Conservation (phyloP, 305 asterid species). For the Fraxinus ornus region DNA sequence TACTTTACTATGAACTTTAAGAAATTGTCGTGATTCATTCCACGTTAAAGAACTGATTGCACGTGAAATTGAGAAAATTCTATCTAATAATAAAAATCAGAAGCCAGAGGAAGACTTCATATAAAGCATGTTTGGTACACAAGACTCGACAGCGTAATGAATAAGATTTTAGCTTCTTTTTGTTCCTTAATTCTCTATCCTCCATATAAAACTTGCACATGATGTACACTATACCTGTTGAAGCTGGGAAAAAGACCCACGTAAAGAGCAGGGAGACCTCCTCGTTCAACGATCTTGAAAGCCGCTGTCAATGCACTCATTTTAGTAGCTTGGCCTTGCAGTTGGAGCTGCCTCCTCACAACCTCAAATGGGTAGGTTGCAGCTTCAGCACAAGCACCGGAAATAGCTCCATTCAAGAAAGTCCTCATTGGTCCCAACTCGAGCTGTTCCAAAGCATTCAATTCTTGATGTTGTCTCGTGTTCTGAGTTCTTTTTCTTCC, state of each 20-base stretch:
- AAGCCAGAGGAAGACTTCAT: conserved; percentile 4
- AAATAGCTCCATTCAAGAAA: conserved; percentile 82
- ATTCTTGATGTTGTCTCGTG: conserved; percentile 53
- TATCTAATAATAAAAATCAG: neutral
- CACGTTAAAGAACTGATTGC: conserved; percentile 27
- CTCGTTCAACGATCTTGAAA: conserved; percentile 66
- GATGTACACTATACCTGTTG: conserved; percentile 56
- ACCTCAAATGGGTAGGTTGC: conserved; percentile 95
- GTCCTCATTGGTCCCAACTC: conserved; percentile 91
- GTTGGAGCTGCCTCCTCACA: conserved; percentile 79
- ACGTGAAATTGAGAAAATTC: neutral
- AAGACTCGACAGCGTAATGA: neutral
- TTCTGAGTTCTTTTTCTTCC: conserved; percentile 69
- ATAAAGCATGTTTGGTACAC: neutral
- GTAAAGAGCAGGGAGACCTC: conserved; percentile 88
- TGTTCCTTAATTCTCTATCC: neutral
- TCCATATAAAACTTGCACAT: neutral
- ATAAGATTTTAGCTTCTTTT: too few species aligned
- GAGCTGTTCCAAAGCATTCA: conserved; percentile 78
- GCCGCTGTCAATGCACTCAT: conserved; percentile 64
- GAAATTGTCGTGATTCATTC: conserved; percentile 38
- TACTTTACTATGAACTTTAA: neutral
- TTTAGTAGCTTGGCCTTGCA: conserved; percentile 74
- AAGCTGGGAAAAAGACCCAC: conserved; percentile 91
- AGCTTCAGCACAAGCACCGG: conserved; percentile 97